phyloP scores from a whole-genome alignment of 768 basidiomycete species.

The Symmetrospora coprosmae region DNA sequence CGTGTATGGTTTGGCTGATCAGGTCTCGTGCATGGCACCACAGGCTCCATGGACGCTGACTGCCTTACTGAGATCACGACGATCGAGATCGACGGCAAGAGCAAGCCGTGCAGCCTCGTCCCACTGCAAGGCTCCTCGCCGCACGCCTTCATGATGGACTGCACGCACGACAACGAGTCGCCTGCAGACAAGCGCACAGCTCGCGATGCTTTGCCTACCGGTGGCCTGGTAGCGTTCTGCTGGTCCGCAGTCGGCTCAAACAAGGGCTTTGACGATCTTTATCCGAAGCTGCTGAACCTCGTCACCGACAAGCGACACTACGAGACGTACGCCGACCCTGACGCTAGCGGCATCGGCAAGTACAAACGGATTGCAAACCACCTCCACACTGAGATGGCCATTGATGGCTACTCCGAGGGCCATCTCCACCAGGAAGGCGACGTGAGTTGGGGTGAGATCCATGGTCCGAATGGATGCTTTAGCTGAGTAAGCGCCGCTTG shows the following conservation, averaged over 20 bases:
- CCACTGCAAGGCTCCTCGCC: slow-evolving; percentile 73
- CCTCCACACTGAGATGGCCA: slow-evolving; percentile 78
- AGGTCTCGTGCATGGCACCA: background rate
- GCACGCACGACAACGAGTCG: slow-evolving; percentile 95
- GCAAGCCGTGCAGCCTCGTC: slow-evolving; percentile 56
- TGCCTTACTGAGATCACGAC: slow-evolving; percentile 66
- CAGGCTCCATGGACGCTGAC: slow-evolving; percentile 83
- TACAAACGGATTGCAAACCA: slow-evolving; percentile 61
- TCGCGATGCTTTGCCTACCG: slow-evolving; percentile 88
- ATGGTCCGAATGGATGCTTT: background rate
- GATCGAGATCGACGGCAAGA: slow-evolving; percentile 63
- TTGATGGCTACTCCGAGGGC: slow-evolving; percentile 74
- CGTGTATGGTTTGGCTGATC: background rate
- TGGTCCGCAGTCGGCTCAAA: slow-evolving; percentile 78
- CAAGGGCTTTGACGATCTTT: slow-evolving; percentile 93
- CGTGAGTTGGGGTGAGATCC: slow-evolving; percentile 43
- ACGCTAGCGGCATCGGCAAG: slow-evolving; percentile 40
- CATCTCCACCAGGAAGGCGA: slow-evolving; percentile 95
- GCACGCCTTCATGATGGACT: slow-evolving; percentile 85
- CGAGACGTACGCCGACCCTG: slow-evolving; percentile 49
- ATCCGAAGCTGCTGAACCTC: slow-evolving; percentile 81
- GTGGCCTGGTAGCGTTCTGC: slow-evolving; percentile 80
- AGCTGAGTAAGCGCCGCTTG: background rate
- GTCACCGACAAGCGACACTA: slow-evolving; percentile 72
- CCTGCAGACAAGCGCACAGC: slow-evolving; percentile 77